Conservation (phyloP, 805 yeast genomes). For the Wickerhamiella azymoides region DNA sequence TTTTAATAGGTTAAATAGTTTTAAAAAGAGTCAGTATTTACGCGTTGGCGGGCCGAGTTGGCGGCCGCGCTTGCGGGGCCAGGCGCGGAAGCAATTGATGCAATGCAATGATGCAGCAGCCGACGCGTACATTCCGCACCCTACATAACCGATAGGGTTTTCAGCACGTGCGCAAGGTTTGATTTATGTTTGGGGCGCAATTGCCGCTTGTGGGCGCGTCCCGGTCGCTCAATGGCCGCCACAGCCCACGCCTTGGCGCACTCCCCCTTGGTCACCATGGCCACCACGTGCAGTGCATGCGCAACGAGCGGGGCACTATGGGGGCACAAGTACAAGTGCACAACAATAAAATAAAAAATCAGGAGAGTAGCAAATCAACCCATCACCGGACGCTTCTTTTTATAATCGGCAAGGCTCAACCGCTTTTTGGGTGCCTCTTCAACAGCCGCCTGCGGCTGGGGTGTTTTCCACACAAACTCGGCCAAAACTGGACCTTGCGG, state of each 20-base stretch:
- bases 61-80: no score
- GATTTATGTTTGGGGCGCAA: no score
- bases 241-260: neutral
- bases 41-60: no score
- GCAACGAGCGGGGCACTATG: neutral
- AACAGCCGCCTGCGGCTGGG: neutral
- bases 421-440: slow-evolving; percentile 34
- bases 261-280: no score
- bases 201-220: neutral
- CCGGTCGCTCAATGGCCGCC: neutral
- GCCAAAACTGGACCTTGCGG: neutral
- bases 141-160: no score
- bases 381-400: slow-evolving; percentile 34
- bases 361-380: no score
- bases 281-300: neutral
- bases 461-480: slow-evolving; percentile 1
- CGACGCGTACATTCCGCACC: no score
- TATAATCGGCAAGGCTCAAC: slow-evolving; percentile 62
- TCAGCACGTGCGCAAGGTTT: no score
- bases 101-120: no score
- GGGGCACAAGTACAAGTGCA: neutral
- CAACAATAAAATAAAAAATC: neutral
- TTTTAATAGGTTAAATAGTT: no score
- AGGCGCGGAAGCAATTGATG: no score
- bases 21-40: no score